Base-by-base conservation (phyloP, 768 basidiomycete species). In the Tulasnella sp. region DNA sequence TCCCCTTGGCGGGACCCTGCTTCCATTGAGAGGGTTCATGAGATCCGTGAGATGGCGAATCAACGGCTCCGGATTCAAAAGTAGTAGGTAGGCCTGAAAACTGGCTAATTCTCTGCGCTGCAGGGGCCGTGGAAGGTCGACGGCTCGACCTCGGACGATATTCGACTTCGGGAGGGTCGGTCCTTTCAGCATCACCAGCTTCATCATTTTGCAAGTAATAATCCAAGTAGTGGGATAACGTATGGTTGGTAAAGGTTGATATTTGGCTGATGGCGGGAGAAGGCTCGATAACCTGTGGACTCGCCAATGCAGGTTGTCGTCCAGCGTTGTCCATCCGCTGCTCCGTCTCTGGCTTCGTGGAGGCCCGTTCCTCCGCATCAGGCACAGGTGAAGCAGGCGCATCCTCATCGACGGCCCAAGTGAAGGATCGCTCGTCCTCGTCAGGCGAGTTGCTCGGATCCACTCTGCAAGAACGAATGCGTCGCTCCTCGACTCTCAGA, bases 181-280 rank as follows among this genome's bases (percentile, higher is more conserved):
- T 14, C 31, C 27, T 27, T 62, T 34, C 58, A 16, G 31, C 58
- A 27, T 62, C 24, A 34, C 27, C 10, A 27, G 9, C 31, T 27
- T 27, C 58, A 14, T 62, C 58, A 8, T n/a, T 14, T 34, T n/a
- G n/a, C 27, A 62, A 27, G n/a, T 62, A 62, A 34, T 62, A 42
- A 31, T 27, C 39, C n/a, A 74, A 31, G 18, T 31, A n/a, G 3
- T 8, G 5, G 73, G 73, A 74, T 42, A 42, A 31, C 12, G 27
- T 42, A 74, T 27, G 18, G 21, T 21, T 42, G 3, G 75, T 48
- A 42, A 44, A 38, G 27, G 46, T 52, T 12, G 44, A 58, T 24
- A 76, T 14, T 31, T 76, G 75, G 75, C 46, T 56, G n/a, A 76
- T 21, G 9, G 75, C 56, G 14, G 56, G 44, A 31, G 75, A 48